Percentiles rank a stretch among this genome's conserved stretches.
phyloP scores from a whole-genome alignment of 352 stramenopile species.

The Bremia lactucae region DNA sequence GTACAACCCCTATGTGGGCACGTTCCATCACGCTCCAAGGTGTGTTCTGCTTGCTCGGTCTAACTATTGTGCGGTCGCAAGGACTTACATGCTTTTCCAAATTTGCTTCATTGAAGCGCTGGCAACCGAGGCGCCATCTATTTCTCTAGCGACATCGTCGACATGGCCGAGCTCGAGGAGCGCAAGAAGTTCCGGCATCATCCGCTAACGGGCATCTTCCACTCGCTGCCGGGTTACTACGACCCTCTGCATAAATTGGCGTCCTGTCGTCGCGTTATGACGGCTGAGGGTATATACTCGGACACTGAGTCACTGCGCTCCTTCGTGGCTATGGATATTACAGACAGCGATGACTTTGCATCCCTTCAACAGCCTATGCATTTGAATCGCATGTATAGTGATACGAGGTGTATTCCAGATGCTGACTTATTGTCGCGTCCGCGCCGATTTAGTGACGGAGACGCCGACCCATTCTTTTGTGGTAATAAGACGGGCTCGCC shows the following conservation, averaged over 20 bases:
- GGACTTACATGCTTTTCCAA: no score
- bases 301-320: conserved; percentile 70
- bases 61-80: not conserved
- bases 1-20: conserved; percentile 85
- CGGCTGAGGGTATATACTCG: conserved; percentile 44
- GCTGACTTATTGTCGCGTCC: conserved; percentile 31
- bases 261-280: conserved; percentile 51
- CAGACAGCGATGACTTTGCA: conserved; percentile 46
- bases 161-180: conserved; percentile 82
- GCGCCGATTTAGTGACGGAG: conserved; percentile 73
- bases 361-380: conserved; percentile 42
- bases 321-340: conserved; percentile 69
- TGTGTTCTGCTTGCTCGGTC: conserved; percentile 13
- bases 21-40: conserved; percentile 85
- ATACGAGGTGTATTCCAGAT: conserved; percentile 38
- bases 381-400: conserved; percentile 65
- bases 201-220: conserved; percentile 80
- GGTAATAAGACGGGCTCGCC: conserved; percentile 17
- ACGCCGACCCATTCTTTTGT: conserved; percentile 61
- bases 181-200: conserved; percentile 85
- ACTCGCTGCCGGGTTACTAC: conserved; percentile 79
- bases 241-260: conserved; percentile 73
- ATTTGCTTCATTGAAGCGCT: conserved; percentile 27
- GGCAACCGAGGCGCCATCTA: conserved; percentile 80
- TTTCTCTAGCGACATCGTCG: conserved; percentile 82